phyloP scores from a whole-genome alignment of 75 land plant genomes.

The Cryptomeria japonica region DNA sequence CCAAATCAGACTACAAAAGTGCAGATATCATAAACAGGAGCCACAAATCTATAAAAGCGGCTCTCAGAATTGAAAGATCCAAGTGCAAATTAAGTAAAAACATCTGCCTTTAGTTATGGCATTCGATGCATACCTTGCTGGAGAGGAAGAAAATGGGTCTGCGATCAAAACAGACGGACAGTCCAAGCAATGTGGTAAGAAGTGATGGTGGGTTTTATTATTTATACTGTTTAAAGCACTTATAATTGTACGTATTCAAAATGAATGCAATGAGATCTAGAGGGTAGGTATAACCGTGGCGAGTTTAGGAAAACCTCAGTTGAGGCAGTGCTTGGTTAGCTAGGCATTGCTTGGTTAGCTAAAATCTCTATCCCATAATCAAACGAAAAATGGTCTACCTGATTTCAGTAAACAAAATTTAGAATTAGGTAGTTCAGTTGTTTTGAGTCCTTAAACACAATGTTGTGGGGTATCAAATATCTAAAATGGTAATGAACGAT shows the following conservation, averaged over 20 bases:
- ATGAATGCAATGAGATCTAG: not conserved
- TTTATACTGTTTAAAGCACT: not conserved
- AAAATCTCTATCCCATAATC: no score
- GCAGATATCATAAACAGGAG: not conserved
- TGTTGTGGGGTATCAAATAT: no score
- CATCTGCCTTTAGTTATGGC: not conserved
- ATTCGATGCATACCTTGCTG: not conserved
- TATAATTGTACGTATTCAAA: not conserved
- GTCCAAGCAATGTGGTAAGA: not conserved
- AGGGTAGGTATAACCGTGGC: not conserved
- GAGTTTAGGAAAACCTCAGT: not conserved
- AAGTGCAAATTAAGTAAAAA: not conserved
- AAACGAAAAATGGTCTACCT: no score
- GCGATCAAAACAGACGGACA: not conserved
- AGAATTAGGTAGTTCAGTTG: no score
- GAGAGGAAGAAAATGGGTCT: not conserved
- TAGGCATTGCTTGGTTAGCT: no score
- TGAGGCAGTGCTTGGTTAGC: not conserved
- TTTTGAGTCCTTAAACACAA: no score
- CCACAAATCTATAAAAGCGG: not conserved
- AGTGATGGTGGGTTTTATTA: not conserved
- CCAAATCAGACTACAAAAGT: not conserved
- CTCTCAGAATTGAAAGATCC: not conserved
- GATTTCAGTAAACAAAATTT: no score
- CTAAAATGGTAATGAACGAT: no score